Percentiles rank a stretch among this genome's conserved stretches.
These are phyloP conservation scores for Leccinum glutinopallens DNA, from an alignment of 1,284 basidiomycete species.

Conservation along the genomic window DNA sequence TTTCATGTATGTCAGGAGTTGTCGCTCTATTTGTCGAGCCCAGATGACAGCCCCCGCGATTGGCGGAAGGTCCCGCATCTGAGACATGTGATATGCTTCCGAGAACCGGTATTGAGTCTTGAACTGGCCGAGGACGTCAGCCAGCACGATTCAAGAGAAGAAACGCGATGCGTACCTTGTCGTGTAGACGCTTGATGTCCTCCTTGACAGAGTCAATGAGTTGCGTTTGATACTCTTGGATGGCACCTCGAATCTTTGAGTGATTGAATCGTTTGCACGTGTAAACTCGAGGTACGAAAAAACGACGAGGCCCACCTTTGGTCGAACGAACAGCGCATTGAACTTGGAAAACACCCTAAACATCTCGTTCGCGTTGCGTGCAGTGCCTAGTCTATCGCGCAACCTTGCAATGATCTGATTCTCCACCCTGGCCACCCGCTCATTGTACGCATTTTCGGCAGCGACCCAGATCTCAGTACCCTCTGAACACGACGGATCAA, in stretches of 20 bases:
- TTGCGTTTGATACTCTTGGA: slow-evolving; percentile 88
- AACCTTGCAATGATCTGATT: slow-evolving; percentile 67
- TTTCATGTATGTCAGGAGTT: slow-evolving; percentile 72
- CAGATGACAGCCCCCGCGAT: slow-evolving; percentile 98
- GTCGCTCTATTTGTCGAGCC: slow-evolving; percentile 97
- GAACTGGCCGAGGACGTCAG: not conserved
- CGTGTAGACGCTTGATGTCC: slow-evolving; percentile 93
- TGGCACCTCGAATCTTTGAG: slow-evolving; percentile 83
- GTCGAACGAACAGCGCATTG: slow-evolving; percentile 84
- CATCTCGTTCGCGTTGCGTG: slow-evolving; percentile 98
- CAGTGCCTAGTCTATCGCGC: slow-evolving; percentile 90
- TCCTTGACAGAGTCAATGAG: slow-evolving; percentile 79
- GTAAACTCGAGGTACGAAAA: not conserved
- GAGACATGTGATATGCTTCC: slow-evolving; percentile 97
- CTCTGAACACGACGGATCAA: slow-evolving; percentile 50
- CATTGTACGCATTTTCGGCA: slow-evolving; percentile 97
- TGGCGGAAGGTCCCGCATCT: slow-evolving; percentile 95
- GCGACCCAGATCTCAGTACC: slow-evolving; percentile 99
- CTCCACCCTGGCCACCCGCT: slow-evolving; percentile 95
- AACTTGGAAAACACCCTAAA: slow-evolving; percentile 99
- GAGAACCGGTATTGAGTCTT: slow-evolving; percentile 43
- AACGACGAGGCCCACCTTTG: slow-evolving; percentile 71
- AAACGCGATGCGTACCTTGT: slow-evolving; percentile 62
- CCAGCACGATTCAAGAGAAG: not conserved
- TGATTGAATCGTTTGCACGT: not conserved